Percentiles rank a stretch among this genome's conserved stretches.
These are phyloP conservation scores for Metschnikowia kunwiensis DNA, from an alignment of 805 yeast genomes.

Conservation along the genomic window DNA sequence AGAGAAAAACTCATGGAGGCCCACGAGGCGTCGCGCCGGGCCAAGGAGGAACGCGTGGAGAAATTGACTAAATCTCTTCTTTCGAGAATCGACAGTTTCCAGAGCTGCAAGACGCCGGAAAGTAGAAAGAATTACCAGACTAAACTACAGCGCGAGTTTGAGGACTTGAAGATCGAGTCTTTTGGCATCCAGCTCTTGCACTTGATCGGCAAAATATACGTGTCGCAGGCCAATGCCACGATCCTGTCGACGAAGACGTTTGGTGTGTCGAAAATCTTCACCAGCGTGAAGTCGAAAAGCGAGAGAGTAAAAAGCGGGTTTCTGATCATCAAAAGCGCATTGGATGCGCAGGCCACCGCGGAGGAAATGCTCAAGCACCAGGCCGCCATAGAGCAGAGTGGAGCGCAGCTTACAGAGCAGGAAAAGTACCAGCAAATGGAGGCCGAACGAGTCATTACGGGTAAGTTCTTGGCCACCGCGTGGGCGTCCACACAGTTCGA, in stretches of 20 bases:
- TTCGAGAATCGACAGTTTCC: conserved; percentile 44
- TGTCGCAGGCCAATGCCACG: conserved; percentile 68
- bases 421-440: conserved; percentile 48
- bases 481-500: conserved; percentile 95
- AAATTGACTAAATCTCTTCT: conserved; percentile 51
- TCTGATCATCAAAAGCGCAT: conserved; percentile 74
- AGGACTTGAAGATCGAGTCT: conserved; percentile 86
- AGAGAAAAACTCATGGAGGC: conserved; percentile 50
- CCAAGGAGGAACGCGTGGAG: conserved; percentile 46
- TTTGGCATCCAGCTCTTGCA: conserved; percentile 88
- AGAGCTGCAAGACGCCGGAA: conserved; percentile 62
- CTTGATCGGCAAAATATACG: conserved; percentile 77
- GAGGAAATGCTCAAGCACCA: conserved; percentile 73
- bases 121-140: conserved; percentile 54
- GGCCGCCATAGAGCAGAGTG: conserved; percentile 41
- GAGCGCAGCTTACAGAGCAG: conserved; percentile 33
- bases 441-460: conserved; percentile 76
- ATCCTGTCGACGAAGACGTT: conserved; percentile 74
- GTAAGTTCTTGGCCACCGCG: conserved; percentile 88
- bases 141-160: conserved; percentile 60
- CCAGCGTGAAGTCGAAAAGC: conserved; percentile 81
- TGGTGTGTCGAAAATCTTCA: conserved; percentile 82
- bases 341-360: conserved; percentile 76
- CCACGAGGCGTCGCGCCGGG: conserved; percentile 53
- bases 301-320: conserved; percentile 79